phyloP scores from a whole-genome alignment of 2,329 filamentous ascomycete genomes.

The Grosmannia huntii region DNA sequence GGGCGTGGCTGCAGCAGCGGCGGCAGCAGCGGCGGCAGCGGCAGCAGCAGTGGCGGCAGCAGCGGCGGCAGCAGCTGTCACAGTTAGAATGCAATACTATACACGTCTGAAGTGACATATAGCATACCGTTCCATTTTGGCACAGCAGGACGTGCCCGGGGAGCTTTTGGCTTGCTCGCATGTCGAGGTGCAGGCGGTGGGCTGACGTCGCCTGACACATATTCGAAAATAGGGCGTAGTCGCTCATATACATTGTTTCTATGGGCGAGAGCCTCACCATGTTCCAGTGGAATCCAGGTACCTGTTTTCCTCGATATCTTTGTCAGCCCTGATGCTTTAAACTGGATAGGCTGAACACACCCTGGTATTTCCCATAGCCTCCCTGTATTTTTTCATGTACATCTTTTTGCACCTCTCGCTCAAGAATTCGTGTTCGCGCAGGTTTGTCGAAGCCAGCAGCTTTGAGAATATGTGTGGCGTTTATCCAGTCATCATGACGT shows the following conservation, averaged over 20 bases:
- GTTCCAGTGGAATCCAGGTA: constrained; percentile 86
- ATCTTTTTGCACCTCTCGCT: constrained; percentile 93
- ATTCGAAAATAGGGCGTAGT: constrained; percentile 81
- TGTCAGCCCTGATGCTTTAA: neutral
- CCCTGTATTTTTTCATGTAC: constrained; percentile 96
- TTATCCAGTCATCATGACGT: constrained; percentile 91
- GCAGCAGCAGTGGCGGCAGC: neutral
- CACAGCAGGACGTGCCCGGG: constrained; percentile 47
- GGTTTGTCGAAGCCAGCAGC: constrained; percentile 96
- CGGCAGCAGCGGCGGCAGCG: neutral
- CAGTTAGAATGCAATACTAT: too few relatives aligned
- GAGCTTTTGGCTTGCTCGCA: constrained; percentile 70
- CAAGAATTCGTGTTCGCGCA: constrained; percentile 83
- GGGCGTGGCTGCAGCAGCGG: constrained; percentile 17
- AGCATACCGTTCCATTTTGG: constrained; percentile 44
- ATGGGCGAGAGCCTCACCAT: constrained; percentile 69
- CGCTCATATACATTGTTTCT: constrained; percentile 80
- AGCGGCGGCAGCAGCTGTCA: neutral
- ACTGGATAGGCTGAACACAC: constrained; percentile 24
- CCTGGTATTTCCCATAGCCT: constrained; percentile 97
- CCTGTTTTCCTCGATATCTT: constrained; percentile 32
- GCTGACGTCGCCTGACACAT: constrained; percentile 67
- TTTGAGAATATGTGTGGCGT: constrained; percentile 98
- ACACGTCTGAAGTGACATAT: neutral
- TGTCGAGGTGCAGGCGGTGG: constrained; percentile 92